phyloP scores from a whole-genome alignment of 768 basidiomycete genomes.

The Sporobolomyces pararoseus region DNA sequence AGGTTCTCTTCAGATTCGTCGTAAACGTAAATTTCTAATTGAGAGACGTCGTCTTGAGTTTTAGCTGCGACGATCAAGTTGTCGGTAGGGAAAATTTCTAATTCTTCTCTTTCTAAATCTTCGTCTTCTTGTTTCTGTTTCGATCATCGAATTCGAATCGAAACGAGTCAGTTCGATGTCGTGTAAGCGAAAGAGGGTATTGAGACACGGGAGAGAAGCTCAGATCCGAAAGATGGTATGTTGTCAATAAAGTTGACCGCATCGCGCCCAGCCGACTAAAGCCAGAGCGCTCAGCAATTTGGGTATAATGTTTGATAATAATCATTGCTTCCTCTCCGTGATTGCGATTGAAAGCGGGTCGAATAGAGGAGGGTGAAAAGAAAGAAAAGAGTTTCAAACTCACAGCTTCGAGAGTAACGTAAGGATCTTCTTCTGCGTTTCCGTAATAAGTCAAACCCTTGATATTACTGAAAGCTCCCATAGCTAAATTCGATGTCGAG shows the following conservation, averaged over 20 bases:
- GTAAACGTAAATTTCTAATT: conserved; percentile 92
- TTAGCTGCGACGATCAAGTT: conserved; percentile 88
- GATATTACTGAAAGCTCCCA: conserved; percentile 85
- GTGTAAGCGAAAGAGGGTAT: background rate
- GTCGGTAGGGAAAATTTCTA: conserved; percentile 83
- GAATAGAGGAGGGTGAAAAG: conserved; percentile 3
- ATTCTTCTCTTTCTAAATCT: conserved; percentile 82
- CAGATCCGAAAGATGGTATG: conserved; percentile 55
- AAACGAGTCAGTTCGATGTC: conserved; percentile 28
- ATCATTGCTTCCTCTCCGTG: conserved; percentile 37
- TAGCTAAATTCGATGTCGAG: conserved; percentile 40
- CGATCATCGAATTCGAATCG: background rate
- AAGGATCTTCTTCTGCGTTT: conserved; percentile 90
- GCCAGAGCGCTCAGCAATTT: conserved; percentile 50
- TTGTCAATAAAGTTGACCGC: conserved; percentile 37
- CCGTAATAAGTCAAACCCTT: conserved; percentile 85
- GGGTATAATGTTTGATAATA: conserved; percentile 50
- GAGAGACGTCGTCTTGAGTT: conserved; percentile 94
- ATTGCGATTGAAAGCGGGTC: conserved; percentile 5
- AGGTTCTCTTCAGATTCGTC: conserved; percentile 77
- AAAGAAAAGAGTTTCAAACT: background rate
- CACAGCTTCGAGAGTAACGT: conserved; percentile 91
- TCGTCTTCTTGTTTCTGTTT: conserved; percentile 60
- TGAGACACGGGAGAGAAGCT: conserved; percentile 37
- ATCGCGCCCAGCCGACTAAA: conserved; percentile 35